Evolutionary conservation across 371 early-diverging fungal genomes (phyloP).

Genomic region (Mortierella sp.): DNA sequence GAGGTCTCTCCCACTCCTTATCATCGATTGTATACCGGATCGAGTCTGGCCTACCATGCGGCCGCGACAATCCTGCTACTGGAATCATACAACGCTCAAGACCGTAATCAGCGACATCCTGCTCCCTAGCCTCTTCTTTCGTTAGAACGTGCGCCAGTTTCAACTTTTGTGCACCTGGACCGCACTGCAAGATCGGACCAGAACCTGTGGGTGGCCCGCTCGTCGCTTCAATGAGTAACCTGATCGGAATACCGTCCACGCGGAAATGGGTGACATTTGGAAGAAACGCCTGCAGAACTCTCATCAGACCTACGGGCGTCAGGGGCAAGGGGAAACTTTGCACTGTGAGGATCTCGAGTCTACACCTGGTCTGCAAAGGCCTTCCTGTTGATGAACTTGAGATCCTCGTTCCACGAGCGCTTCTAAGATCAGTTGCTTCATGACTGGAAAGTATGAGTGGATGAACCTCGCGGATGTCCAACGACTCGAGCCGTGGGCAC

Average conservation of each 20-base stretch:
- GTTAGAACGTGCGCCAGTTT: slow-evolving; percentile 2
- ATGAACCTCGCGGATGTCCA: slow-evolving; percentile 16
- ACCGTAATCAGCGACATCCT: slow-evolving; percentile 7
- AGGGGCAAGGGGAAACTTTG: neutral
- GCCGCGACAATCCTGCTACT: neutral
- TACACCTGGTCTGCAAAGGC: neutral
- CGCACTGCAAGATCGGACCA: neutral
- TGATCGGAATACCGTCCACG: slow-evolving; percentile 15
- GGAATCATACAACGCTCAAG: neutral
- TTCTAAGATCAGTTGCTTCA: neutral
- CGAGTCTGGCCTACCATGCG: neutral
- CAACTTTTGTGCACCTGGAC: neutral
- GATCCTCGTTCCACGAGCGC: neutral
- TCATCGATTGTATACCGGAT: neutral
- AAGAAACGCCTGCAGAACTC: slow-evolving; percentile 7
- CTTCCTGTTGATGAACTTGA: neutral
- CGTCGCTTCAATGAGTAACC: slow-evolving; percentile 4
- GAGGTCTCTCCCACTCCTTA: neutral
- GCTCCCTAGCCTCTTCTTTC: neutral
- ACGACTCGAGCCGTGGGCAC: slow-evolving; percentile 6
- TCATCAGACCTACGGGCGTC: neutral
- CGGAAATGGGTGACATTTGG: slow-evolving; percentile 4
- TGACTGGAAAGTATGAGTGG: neutral
- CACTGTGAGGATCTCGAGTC: slow-evolving; percentile 2
- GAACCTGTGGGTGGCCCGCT: neutral